A percentile compares a stretch with the other conserved stretches of the same genome.
phyloP scores from a whole-genome alignment of 495 filamentous ascomycete species.

The Hypoxylon intermedium region DNA sequence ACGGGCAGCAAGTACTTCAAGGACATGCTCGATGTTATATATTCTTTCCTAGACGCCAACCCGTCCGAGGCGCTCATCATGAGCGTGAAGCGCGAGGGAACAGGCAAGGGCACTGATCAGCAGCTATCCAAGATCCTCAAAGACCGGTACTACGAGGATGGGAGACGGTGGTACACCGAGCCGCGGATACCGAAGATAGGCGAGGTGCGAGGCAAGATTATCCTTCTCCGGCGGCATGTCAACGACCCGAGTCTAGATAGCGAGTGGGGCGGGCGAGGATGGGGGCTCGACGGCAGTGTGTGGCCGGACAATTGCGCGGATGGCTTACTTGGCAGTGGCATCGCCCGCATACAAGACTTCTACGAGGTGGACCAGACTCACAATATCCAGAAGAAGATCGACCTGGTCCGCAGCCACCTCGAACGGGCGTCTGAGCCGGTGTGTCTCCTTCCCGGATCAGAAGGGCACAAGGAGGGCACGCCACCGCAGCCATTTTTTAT shows the following conservation, averaged over 20 bases:
- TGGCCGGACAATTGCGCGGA: constrained; percentile 93
- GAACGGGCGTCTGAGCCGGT: constrained; percentile 66
- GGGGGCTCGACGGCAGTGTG: constrained; percentile 78
- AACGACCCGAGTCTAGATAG: constrained; percentile 66
- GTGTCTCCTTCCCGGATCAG: constrained; percentile 41
- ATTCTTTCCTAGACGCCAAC: constrained; percentile 77
- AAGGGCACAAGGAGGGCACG: constrained; percentile 26
- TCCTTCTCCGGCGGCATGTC: constrained; percentile 82
- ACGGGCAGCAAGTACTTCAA: constrained; percentile 72
- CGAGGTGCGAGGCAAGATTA: constrained; percentile 80
- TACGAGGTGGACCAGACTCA: constrained; percentile 82
- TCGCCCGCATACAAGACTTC: constrained; percentile 91
- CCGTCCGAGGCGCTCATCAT: constrained; percentile 85
- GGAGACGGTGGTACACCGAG: constrained; percentile 75
- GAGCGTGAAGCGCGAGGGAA: constrained; percentile 89
- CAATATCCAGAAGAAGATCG: constrained; percentile 82
- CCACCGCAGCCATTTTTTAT: constrained; percentile 74
- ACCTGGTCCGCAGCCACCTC: constrained; percentile 74
- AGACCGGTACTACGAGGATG: constrained; percentile 70
- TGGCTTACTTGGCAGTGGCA: constrained; percentile 71
- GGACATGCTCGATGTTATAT: constrained; percentile 69
- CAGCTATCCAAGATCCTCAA: constrained; percentile 75
- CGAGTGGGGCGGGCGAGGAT: constrained; percentile 69
- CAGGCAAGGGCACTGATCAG: constrained; percentile 78
- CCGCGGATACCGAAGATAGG: constrained; percentile 82